Evolutionary conservation across 371 early-diverging fungal genomes (phyloP).

Genomic region (Agmasoma carcini): DNA sequence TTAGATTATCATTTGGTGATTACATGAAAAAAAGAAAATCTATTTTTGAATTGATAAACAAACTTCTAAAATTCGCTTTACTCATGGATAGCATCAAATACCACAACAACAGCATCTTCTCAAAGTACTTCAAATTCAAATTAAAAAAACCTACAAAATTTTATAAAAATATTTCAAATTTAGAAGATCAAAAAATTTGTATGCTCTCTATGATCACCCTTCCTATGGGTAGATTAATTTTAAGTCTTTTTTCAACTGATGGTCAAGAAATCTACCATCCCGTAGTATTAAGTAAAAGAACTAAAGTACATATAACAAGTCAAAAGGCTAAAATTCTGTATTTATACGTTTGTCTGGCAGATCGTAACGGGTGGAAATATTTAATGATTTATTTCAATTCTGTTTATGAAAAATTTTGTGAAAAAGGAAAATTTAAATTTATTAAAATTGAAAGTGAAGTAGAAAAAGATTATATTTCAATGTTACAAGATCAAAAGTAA

Average conservation of each 20-base stretch:
- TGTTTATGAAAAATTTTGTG: too few species aligned
- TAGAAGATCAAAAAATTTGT: neutral
- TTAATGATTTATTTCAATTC: too few species aligned
- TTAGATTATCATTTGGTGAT: neutral
- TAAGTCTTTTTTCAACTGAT: neutral
- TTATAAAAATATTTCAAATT: neutral
- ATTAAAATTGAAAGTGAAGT: too few species aligned
- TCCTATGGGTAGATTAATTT: conserved; percentile 18
- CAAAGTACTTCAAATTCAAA: neutral
- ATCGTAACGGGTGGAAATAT: too few species aligned
- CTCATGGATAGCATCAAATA: neutral
- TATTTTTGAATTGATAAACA: conserved; percentile 10
- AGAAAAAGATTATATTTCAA: too few species aligned
- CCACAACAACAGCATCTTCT: neutral
- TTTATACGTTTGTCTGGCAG: neutral
- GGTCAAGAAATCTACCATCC: neutral
- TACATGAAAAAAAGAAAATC: neutral
- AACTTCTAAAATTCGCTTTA: conserved; percentile 1
- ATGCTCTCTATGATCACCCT: conserved; percentile 7
- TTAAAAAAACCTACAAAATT: neutral
- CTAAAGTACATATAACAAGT: neutral
- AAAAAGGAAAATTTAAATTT: too few species aligned
- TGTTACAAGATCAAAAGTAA: too few species aligned
- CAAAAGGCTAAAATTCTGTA: neutral
- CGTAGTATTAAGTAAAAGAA: neutral